phyloP scores from a whole-genome alignment of 108 stramenopile species.

The Nitzschia palea region DNA sequence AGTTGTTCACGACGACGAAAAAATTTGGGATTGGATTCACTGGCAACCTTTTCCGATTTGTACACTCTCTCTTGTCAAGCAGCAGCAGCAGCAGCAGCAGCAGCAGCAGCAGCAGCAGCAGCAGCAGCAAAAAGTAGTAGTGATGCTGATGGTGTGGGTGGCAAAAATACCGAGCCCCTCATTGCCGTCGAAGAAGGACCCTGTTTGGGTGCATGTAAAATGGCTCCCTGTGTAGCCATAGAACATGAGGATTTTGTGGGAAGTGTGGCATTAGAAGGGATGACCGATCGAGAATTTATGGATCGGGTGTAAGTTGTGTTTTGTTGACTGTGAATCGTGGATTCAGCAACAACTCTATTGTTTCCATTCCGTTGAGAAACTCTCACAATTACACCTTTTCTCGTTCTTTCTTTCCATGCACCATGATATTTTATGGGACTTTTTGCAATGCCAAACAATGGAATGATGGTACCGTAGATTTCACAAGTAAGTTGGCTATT shows the following conservation, averaged over 20 bases:
- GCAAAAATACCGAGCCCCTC: slow-evolving; percentile 7
- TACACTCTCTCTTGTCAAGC: slow-evolving; percentile 48
- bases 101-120: no score
- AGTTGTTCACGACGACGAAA: slow-evolving; percentile 58
- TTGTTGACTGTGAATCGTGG: no score
- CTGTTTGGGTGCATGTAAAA: slow-evolving; percentile 76
- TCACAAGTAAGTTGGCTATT: slow-evolving; percentile 13
- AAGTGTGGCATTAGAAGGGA: slow-evolving; percentile 72
- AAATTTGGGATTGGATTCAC: slow-evolving; percentile 54
- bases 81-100: no score
- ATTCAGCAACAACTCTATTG: no score
- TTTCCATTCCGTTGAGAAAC: no score
- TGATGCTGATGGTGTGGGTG: no score
- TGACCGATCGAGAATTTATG: slow-evolving; percentile 60
- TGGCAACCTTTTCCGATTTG: slow-evolving; percentile 60
- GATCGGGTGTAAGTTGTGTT: slow-evolving; percentile 50
- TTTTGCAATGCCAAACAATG: no score
- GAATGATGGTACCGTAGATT: no score
- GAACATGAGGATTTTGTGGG: slow-evolving; percentile 82
- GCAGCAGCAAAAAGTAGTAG: no score
- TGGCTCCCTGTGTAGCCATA: slow-evolving; percentile 75
- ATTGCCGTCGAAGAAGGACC: slow-evolving; percentile 69
- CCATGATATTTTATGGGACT: not conserved
- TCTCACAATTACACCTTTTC: not conserved
- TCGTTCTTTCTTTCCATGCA: not conserved